Evolutionary conservation across 1,284 basidiomycete species (phyloP), one percentile per base, ranked within the genome.

Genomic region (Mycena sp.): DNA sequence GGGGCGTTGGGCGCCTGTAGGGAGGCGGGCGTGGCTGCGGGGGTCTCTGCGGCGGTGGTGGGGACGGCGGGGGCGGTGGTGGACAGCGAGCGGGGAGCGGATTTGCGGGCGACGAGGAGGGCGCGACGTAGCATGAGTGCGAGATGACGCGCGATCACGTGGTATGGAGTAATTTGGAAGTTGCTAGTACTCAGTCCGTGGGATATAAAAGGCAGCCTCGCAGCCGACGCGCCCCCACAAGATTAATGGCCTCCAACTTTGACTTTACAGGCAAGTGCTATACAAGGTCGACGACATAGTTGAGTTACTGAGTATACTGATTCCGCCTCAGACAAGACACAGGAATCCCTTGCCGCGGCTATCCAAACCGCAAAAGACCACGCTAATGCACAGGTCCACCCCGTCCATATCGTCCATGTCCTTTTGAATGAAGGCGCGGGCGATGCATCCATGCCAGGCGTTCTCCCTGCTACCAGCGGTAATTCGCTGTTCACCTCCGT

Each of bases 321-420:
- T n/a, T n/a, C n/a, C n/a, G n/a, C n/a, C n/a, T n/a, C n/a, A n/a
- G 92, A 95, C 75, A 91, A 90, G 73, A 86, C 93, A 9, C 84
- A 88, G 71, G 81, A 87, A 68, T 83, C 89, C 25, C 71, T 95
- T 58, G 76, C 83, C 45, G 84, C 86, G 46, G 89, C 93, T 1
- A 76, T 94, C 54, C 92, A 94, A 73, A 84, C 93, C 44, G 92
- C 94, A 32, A 93, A 88, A 74, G 93, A 95, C 75, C 87, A 94
- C 74, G 83, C 90, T 11, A 53, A 57, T 23, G 58, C 62, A 62
- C 11, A 67, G 90, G 91, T 92, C 9, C 78, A 88, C 54, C 94
- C 95, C 19, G 87, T 82, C 0, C 94, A 96, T 76, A 76, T 96
- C 30, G 93, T 90, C 0, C 88, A 87, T 56, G 88, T 86, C 5